These are phyloP conservation scores for Backusella parvicylindrica DNA, from an alignment of 192 early-diverging fungal species.

Conservation along the genomic window DNA sequence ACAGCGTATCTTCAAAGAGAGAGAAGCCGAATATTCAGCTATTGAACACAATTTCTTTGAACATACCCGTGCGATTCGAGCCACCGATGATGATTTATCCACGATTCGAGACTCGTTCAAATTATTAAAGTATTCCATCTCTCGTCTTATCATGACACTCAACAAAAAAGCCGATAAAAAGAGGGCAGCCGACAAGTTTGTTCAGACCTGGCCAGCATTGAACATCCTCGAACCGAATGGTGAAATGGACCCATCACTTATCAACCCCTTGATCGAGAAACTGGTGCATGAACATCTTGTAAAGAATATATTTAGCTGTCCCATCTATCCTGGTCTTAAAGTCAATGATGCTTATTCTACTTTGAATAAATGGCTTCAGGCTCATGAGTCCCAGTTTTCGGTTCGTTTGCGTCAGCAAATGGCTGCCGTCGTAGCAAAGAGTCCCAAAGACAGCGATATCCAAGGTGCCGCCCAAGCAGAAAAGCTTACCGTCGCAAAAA, in stretches of 20 bases:
- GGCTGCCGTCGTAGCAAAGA: conserved; percentile 32
- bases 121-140: conserved; percentile 30
- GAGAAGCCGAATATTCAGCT: conserved; percentile 30
- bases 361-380: conserved; percentile 26
- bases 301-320: conserved; percentile 25
- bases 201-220: conserved; percentile 28
- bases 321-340: conserved; percentile 33
- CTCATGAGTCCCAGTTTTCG: conserved; percentile 23
- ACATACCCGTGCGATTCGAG: conserved; percentile 31
- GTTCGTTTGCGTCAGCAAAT: conserved; percentile 37
- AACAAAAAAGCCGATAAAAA: conserved; percentile 37
- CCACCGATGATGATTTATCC: conserved; percentile 40
- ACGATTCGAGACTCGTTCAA: conserved; percentile 38
- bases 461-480: conserved; percentile 24
- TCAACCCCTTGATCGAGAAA: conserved; percentile 36
- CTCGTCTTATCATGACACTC: conserved; percentile 31
- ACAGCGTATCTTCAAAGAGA: conserved; percentile 21
- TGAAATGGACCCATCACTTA: conserved; percentile 24
- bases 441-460: conserved; percentile 22
- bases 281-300: conserved; percentile 29
- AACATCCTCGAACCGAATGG: conserved; percentile 16
- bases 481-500: conserved; percentile 13
- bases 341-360: conserved; percentile 30
- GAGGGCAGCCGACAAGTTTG: conserved; percentile 24
- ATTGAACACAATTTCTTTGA: conserved; percentile 37